Evolutionary conservation across 345 rosid species (phyloP), one percentile per base, ranked within the genome.

Genomic region (Gossypium herbaceum): DNA sequence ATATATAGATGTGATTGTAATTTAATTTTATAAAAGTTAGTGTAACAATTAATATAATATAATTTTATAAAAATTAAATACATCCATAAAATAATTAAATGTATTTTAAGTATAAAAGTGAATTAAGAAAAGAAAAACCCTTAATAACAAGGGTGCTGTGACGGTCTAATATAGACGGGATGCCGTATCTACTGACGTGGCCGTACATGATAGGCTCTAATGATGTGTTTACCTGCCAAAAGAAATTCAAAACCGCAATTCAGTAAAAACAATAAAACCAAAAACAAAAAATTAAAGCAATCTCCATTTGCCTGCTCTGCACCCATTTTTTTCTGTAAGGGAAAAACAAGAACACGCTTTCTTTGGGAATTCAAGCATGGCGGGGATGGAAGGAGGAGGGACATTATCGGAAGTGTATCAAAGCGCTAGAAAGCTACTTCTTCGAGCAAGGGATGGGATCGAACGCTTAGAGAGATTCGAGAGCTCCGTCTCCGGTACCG

Each of bases 391-490:
- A 59, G 89, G 88, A 51, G 91, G 93, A 55, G 92, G 89, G 75
- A 83, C 93, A 17, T 77, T 95, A 43, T 91, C 97, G 74, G 98
- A 91, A 69, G 65, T 87, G 41, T 85, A 88, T 72, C 87, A 84
- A 64, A 89, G 77, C 50, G 84, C 97, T 16, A 91, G 79, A 83
- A 87, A 79, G 86, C 45, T 80, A 27, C 84, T 95, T 2, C 76
- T 90, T 64, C 87, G 86, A 70, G 88, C 98, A 17, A 82, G 97
- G 27, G 97, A 89, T 70, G 96, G 96, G 66, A 86, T 95, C 77
- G 98, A 95, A 83, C 88, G 85, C 70, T 77, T 94, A 16, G 98
- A 94, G 89, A 83, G 93, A 76, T 86, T 91, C 24, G 97, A 88
- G 68, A 77, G 82, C 82, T 84, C 91, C 54, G 79, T 90, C 48